These are phyloP conservation scores for Moringa oleifera DNA, from an alignment of 345 rosid genomes.

Conservation along the genomic window DNA sequence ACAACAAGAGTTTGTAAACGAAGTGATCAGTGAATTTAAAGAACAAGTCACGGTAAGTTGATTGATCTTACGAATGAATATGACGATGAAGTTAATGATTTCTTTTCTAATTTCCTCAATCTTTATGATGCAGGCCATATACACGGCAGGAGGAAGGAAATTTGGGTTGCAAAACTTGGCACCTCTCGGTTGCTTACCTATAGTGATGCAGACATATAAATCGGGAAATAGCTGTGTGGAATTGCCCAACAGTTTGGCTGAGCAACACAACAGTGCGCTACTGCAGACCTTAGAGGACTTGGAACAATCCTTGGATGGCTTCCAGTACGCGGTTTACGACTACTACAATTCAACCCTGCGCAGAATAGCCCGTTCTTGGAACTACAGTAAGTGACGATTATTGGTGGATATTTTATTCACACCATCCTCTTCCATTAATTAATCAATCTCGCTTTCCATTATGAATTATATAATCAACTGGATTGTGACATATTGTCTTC, in stretches of 20 bases:
- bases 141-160: constrained; percentile 21
- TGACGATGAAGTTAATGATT: background rate
- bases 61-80: no score
- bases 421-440: no score
- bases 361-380: constrained; percentile 16
- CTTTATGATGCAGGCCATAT: constrained; percentile 13
- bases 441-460: no score
- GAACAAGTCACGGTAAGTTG: constrained; percentile 9
- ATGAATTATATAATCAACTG: no score
- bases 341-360: constrained; percentile 17
- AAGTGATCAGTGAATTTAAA: constrained; percentile 19
- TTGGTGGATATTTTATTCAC: no score
- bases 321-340: constrained; percentile 22
- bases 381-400: constrained; percentile 16
- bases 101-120: no score
- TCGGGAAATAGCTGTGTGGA: constrained; percentile 18
- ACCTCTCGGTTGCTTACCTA: constrained; percentile 33
- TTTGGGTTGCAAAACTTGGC: constrained; percentile 26
- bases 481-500: no score
- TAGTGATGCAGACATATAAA: constrained; percentile 16
- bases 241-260: constrained; percentile 19
- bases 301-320: constrained; percentile 13
- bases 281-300: constrained; percentile 20
- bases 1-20: constrained; percentile 25
- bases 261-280: constrained; percentile 19